Evolutionary conservation across 345 rosid species (phyloP), one percentile per base, ranked within the genome.

Genomic region (Combretum micranthum): DNA sequence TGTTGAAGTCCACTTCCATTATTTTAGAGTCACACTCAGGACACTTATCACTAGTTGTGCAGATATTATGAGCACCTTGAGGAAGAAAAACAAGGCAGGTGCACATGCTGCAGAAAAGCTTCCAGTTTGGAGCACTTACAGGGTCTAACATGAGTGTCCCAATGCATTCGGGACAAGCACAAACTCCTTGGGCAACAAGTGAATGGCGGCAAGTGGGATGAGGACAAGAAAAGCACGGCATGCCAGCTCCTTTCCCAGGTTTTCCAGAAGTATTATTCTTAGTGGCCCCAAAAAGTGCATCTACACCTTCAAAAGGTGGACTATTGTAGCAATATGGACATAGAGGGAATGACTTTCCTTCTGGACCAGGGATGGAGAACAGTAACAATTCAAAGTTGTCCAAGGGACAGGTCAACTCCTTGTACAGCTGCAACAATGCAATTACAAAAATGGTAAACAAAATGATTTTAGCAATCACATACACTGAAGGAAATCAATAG

Each of bases 191-290:
- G 55, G 87, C 69, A 49, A 88, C 78, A 54, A 88, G 5, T 44
- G 98, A 92, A 59, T 88, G 95, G 49, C 71, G 83, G 62, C 98
- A 92, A 4, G 90, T 81, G 6, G 98, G 95, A 50, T 92, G 98
- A 10, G 88, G 90, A 55, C 98, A 92, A 62, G 84, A 86, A 55
- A 85, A 88, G 74, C 98, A 92, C 2, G 98, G 93, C 98, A 92
- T 88, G 59, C 98, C 96, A 8, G 89, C 74, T 50, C 88, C 96
- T 26, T 86, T 84, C 64, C 85, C 88, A 44, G 66, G 49, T 64
- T 82, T 81, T 4, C 73, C 77, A 32, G 77, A 60, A 68, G 62
- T 68, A 21, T 69, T 56, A 4, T 69, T 68, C 71, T 74, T 79
- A 16, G 70, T 25, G 20, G 75, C 67, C 60, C 90, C 84, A 50